Evolutionary conservation across 805 yeast genomes (phyloP).

Genomic region (Pichia californica): DNA sequence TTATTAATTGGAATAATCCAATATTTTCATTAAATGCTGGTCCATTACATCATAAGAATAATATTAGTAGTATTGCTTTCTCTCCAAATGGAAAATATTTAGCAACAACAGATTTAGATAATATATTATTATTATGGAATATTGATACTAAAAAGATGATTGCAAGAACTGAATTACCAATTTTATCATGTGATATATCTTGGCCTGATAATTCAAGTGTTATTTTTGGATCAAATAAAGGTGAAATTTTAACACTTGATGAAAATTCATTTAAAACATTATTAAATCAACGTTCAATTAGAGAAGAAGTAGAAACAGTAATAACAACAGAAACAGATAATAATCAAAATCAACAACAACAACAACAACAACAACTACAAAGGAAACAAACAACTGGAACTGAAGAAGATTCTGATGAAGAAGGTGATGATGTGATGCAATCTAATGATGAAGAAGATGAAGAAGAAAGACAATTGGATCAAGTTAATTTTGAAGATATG

Average conservation of each 20-base stretch:
- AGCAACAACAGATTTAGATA: slow-evolving; percentile 52
- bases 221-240: slow-evolving; percentile 11
- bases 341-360: slow-evolving; percentile 8
- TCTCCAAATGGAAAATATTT: slow-evolving; percentile 56
- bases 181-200: slow-evolving; percentile 4
- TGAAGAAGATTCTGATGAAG: slow-evolving; percentile 12
- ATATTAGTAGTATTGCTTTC: slow-evolving; percentile 48
- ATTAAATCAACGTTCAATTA: slow-evolving; percentile 4
- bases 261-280: slow-evolving; percentile 7
- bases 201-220: slow-evolving; percentile 11
- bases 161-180: slow-evolving; percentile 5
- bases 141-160: slow-evolving; percentile 31
- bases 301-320: slow-evolving; percentile 14
- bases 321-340: slow-evolving; percentile 15
- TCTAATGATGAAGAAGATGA: slow-evolving; percentile 15
- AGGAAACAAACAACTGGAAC: neutral
- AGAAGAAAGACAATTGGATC: slow-evolving; percentile 20
- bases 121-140: slow-evolving; percentile 52
- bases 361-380: slow-evolving; percentile 12
- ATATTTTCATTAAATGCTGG: slow-evolving; percentile 19
- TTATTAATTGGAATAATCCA: slow-evolving; percentile 28
- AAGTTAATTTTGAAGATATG: slow-evolving; percentile 30
- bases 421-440: slow-evolving; percentile 18
- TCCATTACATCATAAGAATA: slow-evolving; percentile 20
- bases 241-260: slow-evolving; percentile 11